Conservation (phyloP, 768 basidiomycete species). For the Leccinum subtestaceum region DNA sequence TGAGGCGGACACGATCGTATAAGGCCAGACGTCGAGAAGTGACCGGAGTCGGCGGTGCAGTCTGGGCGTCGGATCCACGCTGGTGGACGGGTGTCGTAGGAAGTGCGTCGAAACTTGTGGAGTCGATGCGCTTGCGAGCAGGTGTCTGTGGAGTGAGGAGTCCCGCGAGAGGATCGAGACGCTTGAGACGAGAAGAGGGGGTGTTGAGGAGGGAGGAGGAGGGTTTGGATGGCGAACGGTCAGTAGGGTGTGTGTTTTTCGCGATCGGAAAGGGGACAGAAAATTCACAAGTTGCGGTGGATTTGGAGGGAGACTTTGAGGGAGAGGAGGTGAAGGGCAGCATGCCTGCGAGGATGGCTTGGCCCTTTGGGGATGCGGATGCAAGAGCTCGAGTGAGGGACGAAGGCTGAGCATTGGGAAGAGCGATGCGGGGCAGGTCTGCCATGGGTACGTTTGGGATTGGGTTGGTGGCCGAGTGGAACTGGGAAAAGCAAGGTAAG, state of each 20-base stretch:
- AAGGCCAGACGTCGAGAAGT: slow-evolving; percentile 76
- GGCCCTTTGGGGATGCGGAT: slow-evolving; percentile 67
- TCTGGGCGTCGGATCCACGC: slow-evolving; percentile 49
- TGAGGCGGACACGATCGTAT: slow-evolving; percentile 76
- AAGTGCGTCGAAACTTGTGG: slow-evolving; percentile 34
- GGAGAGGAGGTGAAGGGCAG: slow-evolving; percentile 36
- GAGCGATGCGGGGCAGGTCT: slow-evolving; percentile 58
- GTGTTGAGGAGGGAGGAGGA: slow-evolving; percentile 61
- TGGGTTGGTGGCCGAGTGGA: slow-evolving; percentile 42
- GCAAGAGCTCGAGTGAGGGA: slow-evolving; percentile 68
- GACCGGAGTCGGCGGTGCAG: slow-evolving; percentile 65
- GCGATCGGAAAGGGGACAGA: slow-evolving; percentile 47
- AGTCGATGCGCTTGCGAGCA: slow-evolving; percentile 45
- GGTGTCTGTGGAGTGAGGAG: slow-evolving; percentile 38
- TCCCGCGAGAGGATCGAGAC: slow-evolving; percentile 32
- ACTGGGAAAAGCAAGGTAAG: slow-evolving; percentile 37
- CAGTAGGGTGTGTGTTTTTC: slow-evolving; percentile 27
- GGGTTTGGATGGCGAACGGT: slow-evolving; percentile 46
- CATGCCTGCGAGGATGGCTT: slow-evolving; percentile 31
- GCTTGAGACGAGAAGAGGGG: slow-evolving; percentile 50
- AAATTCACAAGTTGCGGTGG: slow-evolving; percentile 11
- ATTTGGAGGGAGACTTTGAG: slow-evolving; percentile 39
- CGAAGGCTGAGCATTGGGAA: slow-evolving; percentile 50
- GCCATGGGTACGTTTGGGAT: slow-evolving; percentile 63
- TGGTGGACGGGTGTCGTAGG: slow-evolving; percentile 70